A percentile compares a stretch with the other conserved stretches of the same genome.
Conservation (phyloP, 257 asterid genomes). For the Plectranthus barbatus region DNA sequence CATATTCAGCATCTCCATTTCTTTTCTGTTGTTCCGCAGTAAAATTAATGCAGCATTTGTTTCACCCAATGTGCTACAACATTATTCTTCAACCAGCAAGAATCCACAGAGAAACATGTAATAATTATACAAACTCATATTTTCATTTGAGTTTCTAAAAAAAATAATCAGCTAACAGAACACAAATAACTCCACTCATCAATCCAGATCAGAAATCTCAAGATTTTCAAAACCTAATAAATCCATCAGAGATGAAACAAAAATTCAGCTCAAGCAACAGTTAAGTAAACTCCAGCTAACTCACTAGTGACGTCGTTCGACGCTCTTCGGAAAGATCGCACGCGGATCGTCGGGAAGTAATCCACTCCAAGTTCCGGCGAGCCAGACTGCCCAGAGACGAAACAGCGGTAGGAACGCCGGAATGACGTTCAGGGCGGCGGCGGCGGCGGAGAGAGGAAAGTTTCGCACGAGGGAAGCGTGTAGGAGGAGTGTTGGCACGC, state of each 20-base stretch:
- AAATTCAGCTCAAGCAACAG: conserved; percentile 23
- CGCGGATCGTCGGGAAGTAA: conserved; percentile 25
- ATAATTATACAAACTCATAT: background rate
- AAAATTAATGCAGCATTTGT: conserved; percentile 1
- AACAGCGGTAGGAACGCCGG: conserved; percentile 10
- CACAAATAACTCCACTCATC: background rate
- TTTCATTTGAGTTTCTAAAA: background rate
- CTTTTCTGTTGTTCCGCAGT: background rate
- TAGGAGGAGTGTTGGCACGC: conserved; percentile 54
- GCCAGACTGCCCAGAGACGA: conserved; percentile 13
- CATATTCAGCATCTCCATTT: background rate
- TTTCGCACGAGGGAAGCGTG: conserved; percentile 77
- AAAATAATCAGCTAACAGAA: background rate
- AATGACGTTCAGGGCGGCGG: conserved; percentile 28
- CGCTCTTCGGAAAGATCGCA: background rate
- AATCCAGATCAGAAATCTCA: background rate
- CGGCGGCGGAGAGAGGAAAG: conserved; percentile 46
- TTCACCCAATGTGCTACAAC: background rate
- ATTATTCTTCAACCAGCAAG: background rate
- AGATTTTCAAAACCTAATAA: background rate
- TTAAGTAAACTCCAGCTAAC: conserved; percentile 11
- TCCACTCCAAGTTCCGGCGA: conserved; percentile 22
- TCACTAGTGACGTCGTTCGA: conserved; percentile 21
- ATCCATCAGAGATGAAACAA: conserved; percentile 1
- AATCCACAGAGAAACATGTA: background rate